Base-by-base conservation (phyloP, 164 flowering plant species). In the Vitis labrusca region DNA sequence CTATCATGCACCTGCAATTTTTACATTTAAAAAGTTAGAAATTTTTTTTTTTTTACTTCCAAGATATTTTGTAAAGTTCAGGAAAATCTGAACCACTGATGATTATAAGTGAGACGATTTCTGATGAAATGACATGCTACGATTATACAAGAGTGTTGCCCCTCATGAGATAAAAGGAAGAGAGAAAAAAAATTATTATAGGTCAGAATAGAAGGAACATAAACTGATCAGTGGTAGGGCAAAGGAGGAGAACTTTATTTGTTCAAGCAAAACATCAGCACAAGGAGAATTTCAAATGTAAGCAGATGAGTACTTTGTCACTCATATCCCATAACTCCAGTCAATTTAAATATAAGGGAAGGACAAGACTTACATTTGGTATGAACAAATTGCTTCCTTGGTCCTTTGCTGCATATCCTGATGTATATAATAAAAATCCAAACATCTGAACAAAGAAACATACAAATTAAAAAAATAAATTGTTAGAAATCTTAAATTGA, bases 1-100 rank as follows among this genome's bases (percentile, higher is more conserved):
- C 98, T 88, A 76, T 95, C 99, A 85, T 91, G 97, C 66, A 93
- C 92, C 98, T 93, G 87, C 73, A 76, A 62, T 8, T 48, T 2
- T 32, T 16, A 50, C 3, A 65, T 9, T 17, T 10, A 60, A 53
- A 23, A 51, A 64, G 57, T 56, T 2, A 61, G 30, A 61, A 4
- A 0, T 6, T 37, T 37, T 37, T 37, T 6, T 6, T 37, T 37
- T 37, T 37, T 37, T 5, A 37, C 27, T 23, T 23, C 27, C 27
- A 2, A 23, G 0, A 23, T 23, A 1, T 23, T 23, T 23, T 23
- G 27, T 23, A 23, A 23, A 23, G 2, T 37, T 37, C 5, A 3
- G 44, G 6, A 37, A 37, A 37, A 37, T 37, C 5, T 37, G 44
- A 37, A 37, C 44, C 7, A 37, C 44, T 37, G 7, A 3, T 37